phyloP scores from a whole-genome alignment of 1,139 yeast genomes.

The Scheffersomyces quercinus region DNA sequence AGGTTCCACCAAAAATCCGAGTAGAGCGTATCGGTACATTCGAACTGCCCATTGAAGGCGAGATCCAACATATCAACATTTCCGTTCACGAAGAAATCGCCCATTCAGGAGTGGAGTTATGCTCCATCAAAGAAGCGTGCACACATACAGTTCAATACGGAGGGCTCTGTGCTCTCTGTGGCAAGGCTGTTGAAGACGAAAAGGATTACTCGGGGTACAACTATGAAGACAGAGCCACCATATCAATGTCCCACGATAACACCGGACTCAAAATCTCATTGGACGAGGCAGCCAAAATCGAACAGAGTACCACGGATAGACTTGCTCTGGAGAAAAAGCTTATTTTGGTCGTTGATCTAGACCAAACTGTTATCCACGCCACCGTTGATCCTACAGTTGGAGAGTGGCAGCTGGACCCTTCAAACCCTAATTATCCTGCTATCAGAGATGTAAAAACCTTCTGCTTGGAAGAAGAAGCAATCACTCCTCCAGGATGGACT shows the following conservation, averaged over 20 bases:
- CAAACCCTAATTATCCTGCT: constrained; percentile 81
- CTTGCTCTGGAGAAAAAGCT: constrained; percentile 65
- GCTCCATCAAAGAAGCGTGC: constrained; percentile 76
- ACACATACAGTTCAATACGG: constrained; percentile 94
- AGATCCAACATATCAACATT: constrained; percentile 51
- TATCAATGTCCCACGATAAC: constrained; percentile 87
- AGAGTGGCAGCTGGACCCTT: constrained; percentile 89
- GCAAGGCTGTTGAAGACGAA: constrained; percentile 78
- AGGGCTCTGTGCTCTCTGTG: constrained; percentile 94
- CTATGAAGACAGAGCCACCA: constrained; percentile 77
- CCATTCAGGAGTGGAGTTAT: constrained; percentile 49
- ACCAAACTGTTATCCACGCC: constrained; percentile 96
- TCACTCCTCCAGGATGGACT: constrained; percentile 55
- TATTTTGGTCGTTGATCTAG: constrained; percentile 91
- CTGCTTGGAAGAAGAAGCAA: constrained; percentile 72
- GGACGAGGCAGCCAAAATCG: constrained; percentile 85
- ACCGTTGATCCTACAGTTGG: constrained; percentile 97
- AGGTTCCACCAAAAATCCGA: constrained; percentile 44
- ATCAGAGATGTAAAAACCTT: constrained; percentile 81
- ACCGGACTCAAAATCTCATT: constrained; percentile 82
- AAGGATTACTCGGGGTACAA: constrained; percentile 76
- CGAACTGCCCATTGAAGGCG: constrained; percentile 84
- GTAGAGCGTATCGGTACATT: constrained; percentile 69
- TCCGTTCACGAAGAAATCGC: constrained; percentile 60
- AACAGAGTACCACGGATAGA: constrained; percentile 62